Evolutionary conservation across 495 filamentous ascomycete genomes (phyloP).

Genomic region (Xylona heveae): DNA sequence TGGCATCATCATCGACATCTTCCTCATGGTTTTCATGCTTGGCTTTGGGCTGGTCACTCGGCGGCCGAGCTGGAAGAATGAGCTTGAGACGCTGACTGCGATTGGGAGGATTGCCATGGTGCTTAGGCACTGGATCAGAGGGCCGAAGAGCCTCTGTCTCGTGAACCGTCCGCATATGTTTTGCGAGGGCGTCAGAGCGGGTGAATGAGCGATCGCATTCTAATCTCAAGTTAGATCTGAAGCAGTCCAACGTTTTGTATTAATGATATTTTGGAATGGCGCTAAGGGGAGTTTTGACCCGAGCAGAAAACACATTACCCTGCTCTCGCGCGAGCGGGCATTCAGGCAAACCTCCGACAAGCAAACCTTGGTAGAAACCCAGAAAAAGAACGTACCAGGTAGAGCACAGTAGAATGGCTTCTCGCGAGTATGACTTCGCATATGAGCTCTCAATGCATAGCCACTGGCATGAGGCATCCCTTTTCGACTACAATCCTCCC

Average conservation of each 20-base stretch:
- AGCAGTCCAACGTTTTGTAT: too few species aligned
- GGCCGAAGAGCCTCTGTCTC: constrained; percentile 84
- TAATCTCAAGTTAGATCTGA: constrained; percentile 17
- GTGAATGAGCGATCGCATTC: constrained; percentile 98
- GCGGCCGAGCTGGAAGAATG: constrained; percentile 12
- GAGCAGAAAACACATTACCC: too few species aligned
- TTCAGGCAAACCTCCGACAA: too few species aligned
- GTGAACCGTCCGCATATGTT: constrained; percentile 97
- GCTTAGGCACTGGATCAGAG: constrained; percentile 68
- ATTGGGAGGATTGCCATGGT: constrained; percentile 35
- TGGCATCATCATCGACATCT: constrained; percentile 27
- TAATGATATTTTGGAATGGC: too few species aligned
- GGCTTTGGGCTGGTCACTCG: background rate
- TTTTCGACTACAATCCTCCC: constrained; percentile 73
- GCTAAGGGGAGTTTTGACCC: too few species aligned
- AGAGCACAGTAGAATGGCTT: constrained; percentile 95
- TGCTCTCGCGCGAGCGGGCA: too few species aligned
- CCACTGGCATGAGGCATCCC: constrained; percentile 81
- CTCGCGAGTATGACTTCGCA: constrained; percentile 92
- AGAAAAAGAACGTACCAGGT: constrained; percentile 40
- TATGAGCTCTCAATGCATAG: constrained; percentile 89
- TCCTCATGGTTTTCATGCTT: constrained; percentile 29
- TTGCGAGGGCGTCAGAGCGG: constrained; percentile 85
- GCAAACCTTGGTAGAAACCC: too few species aligned
- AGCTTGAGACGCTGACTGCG: constrained; percentile 45